phyloP scores from a whole-genome alignment of 2,329 filamentous ascomycete species.

The Arthroderma uncinatum region DNA sequence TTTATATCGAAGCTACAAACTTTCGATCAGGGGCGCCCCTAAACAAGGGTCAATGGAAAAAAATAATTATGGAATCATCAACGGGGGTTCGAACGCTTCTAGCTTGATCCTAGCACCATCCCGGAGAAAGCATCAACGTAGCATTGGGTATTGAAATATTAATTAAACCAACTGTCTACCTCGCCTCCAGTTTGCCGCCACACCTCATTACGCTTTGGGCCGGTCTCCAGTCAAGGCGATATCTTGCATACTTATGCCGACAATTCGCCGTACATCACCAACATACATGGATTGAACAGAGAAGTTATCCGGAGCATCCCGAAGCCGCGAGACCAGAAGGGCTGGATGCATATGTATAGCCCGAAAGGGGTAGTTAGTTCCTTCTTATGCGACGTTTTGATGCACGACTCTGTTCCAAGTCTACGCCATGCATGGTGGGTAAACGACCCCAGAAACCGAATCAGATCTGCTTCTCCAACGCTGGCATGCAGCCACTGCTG shows the following conservation, averaged over 20 bases:
- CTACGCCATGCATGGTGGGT: neutral
- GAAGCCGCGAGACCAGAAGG: neutral
- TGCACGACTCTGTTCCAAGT: neutral
- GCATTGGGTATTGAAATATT: neutral
- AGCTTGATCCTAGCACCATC: neutral
- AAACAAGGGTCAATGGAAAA: neutral
- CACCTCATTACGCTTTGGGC: neutral
- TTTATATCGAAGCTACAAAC: too few species aligned
- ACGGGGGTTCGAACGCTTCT: neutral
- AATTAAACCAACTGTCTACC: neutral
- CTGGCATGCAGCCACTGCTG: neutral
- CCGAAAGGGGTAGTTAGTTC: neutral
- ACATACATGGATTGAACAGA: too few species aligned
- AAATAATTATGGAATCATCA: neutral
- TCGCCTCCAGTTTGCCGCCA: neutral
- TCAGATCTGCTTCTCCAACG: neutral
- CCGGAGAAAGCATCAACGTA: neutral
- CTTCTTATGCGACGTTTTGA: too few species aligned
- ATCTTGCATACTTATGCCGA: neutral
- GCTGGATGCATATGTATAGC: neutral
- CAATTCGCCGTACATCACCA: too few species aligned
- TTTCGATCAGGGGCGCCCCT: neutral
- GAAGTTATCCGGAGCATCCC: too few species aligned
- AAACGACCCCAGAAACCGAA: neutral
- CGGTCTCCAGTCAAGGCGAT: neutral